Evolutionary conservation across 805 yeast species (phyloP), one percentile per base, ranked within the genome.

Genomic region (Ascoidea tarda): DNA sequence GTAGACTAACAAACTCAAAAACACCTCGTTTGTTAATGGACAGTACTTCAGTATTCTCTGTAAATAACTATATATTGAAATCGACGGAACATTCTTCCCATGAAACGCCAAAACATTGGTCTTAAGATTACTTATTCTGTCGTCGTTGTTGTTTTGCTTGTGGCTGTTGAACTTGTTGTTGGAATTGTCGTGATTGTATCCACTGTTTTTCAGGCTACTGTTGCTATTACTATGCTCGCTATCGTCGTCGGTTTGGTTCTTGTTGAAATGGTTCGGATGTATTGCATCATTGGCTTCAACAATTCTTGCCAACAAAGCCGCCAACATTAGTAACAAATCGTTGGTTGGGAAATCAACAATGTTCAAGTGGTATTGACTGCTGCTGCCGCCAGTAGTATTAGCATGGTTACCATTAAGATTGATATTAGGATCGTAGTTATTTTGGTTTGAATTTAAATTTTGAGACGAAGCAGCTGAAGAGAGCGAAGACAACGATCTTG

Each of bases 1-100:
- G 66, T 93, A 93, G 33, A 93, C 97, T 60, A 93, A 73, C 44
- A 93, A 69, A 46, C 96, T 83, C 49, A 93, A 70, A 66, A 90
- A 93, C 42, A 93, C 98, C 65, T 93, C 98, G 67, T 91, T 91
- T 2, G 99, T 90, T n/a, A 93, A 93, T 0, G 99, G 98, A 66
- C 99, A 93, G 69, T 93, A 93, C 67, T 91, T 91, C 64, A 91
- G 78, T 33, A 93, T 91, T 63, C 99, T 80, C 47, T 87, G 78
- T 55, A 93, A 74, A 64, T 93, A 93, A 21, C 95, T 93, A 61
- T 88, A 89, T 49, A 93, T 75, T 10, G 90, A 79, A 52, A 93
- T 93, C n/a, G 95, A 96, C 1, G 99, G 99, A 6, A 93, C 83
- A 63, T 91, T 95, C 54, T 95, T 82, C 16, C 99, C 99, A 66